Evolutionary conservation across 2,329 filamentous ascomycete genomes (phyloP).

Genomic region (Venturia pyrina): DNA sequence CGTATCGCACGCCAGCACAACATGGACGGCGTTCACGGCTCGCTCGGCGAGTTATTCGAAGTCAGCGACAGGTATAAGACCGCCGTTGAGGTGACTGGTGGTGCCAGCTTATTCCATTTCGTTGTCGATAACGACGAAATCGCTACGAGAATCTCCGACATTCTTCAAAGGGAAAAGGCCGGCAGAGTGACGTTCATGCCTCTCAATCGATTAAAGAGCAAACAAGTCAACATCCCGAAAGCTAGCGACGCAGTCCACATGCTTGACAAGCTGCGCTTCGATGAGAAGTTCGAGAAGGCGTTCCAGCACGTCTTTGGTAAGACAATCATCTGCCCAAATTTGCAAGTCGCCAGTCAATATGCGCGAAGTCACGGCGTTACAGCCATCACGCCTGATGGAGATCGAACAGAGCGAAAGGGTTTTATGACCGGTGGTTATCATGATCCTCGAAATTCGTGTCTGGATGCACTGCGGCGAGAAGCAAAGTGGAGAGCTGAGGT

Average conservation of each 20-base stretch:
- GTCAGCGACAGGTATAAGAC: conserved; percentile 77
- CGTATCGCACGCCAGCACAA: conserved; percentile 70
- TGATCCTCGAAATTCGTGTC: conserved; percentile 72
- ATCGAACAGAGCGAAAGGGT: conserved; percentile 89
- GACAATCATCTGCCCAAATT: conserved; percentile 84
- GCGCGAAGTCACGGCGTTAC: conserved; percentile 84
- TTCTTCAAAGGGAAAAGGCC: conserved; percentile 66
- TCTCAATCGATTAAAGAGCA: conserved; percentile 66
- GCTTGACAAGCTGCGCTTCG: conserved; percentile 73
- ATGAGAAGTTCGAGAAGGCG: conserved; percentile 67
- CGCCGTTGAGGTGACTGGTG: conserved; percentile 86
- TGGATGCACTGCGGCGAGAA: conserved; percentile 72
- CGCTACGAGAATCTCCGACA: conserved; percentile 69
- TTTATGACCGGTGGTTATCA: conserved; percentile 92
- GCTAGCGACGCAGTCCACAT: conserved; percentile 82
- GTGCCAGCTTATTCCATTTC: conserved; percentile 88
- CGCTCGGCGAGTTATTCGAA: conserved; percentile 82
- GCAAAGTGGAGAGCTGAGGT: conserved; percentile 65
- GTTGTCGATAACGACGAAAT: conserved; percentile 88
- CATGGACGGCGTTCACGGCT: conserved; percentile 82
- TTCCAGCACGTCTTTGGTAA: conserved; percentile 94
- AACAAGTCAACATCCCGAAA: conserved; percentile 66
- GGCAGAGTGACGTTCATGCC: conserved; percentile 94
- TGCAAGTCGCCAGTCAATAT: conserved; percentile 81
- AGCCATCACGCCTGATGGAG: conserved; percentile 89